Evolutionary conservation across 2,329 filamentous ascomycete species (phyloP).

Genomic region (Pseudocercospora pini-densiflorae): DNA sequence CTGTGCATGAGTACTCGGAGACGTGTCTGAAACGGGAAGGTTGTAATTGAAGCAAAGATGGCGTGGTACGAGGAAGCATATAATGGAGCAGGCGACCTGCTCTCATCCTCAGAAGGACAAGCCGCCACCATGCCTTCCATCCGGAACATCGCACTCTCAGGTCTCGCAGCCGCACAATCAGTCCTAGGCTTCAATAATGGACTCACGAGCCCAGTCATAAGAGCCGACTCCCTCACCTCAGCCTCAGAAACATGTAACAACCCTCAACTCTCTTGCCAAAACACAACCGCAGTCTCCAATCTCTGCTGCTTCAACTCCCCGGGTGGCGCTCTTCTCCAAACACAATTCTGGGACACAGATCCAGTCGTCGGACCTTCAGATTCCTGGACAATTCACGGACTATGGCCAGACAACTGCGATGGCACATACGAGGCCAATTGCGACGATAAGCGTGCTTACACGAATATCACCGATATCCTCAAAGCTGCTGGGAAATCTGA

Average conservation of each 20-base stretch:
- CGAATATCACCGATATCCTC: slow-evolving; percentile 68
- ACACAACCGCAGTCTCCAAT: slow-evolving; percentile 63
- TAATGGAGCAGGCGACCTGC: slow-evolving; percentile 5
- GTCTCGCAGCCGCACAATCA: slow-evolving; percentile 33
- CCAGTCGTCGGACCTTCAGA: slow-evolving; percentile 68
- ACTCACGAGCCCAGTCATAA: slow-evolving; percentile 24
- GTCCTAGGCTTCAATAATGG: slow-evolving; percentile 28
- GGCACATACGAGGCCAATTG: slow-evolving; percentile 71
- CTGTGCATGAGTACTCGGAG: slow-evolving; percentile 13
- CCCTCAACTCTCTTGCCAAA: slow-evolving; percentile 65
- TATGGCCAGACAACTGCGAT: slow-evolving; percentile 65
- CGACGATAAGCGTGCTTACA: slow-evolving; percentile 64
- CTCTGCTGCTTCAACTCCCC: slow-evolving; percentile 77
- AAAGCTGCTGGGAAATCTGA: slow-evolving; percentile 57
- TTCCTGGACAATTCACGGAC: slow-evolving; percentile 75
- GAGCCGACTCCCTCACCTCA: slow-evolving; percentile 7
- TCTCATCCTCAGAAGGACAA: neutral
- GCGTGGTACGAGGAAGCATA: slow-evolving; percentile 19
- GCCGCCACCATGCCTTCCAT: slow-evolving; percentile 37
- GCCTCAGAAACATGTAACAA: slow-evolving; percentile 41
- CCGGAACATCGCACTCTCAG: slow-evolving; percentile 35
- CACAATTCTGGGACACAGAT: slow-evolving; percentile 77
- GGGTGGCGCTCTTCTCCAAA: slow-evolving; percentile 71
- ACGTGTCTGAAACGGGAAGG: slow-evolving; percentile 13
- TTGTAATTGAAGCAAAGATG: slow-evolving; percentile 14